Evolutionary conservation across 352 stramenopile genomes (phyloP).

Genomic region (Albugo candida): DNA sequence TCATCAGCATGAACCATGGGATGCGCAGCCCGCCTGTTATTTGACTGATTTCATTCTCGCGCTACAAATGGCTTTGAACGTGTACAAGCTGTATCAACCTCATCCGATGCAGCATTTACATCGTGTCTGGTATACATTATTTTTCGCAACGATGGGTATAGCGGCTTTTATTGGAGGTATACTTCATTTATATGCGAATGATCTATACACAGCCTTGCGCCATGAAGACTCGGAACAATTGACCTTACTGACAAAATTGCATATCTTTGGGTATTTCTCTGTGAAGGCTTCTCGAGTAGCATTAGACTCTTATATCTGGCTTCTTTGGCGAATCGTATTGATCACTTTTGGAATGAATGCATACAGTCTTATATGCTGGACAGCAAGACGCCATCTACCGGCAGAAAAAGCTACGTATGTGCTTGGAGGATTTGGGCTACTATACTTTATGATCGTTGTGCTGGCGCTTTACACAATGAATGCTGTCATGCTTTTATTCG

Average conservation of each 20-base stretch:
- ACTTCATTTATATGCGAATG: not conserved
- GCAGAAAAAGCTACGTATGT: too few species aligned
- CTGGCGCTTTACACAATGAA: too few species aligned
- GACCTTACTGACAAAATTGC: not conserved
- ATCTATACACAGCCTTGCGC: not conserved
- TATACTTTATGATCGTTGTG: too few species aligned
- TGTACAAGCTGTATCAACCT: too few species aligned
- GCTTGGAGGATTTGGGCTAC: too few species aligned
- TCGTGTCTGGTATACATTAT: not conserved
- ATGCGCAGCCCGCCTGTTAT: not conserved
- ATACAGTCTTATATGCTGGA: too few species aligned
- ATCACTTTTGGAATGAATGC: not conserved
- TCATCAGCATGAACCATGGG: not conserved
- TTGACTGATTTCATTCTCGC: not conserved
- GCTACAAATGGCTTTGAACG: too few species aligned
- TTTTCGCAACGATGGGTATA: not conserved
- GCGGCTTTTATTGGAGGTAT: not conserved
- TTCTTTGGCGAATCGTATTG: not conserved
- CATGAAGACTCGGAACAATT: not conserved
- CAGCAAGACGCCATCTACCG: too few species aligned
- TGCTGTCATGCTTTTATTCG: too few species aligned
- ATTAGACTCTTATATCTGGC: not conserved
- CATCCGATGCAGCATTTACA: too few species aligned
- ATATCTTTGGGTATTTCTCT: not conserved
- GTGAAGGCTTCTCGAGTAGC: not conserved